Evolutionary conservation across 2,329 filamentous ascomycete genomes (phyloP), one percentile per base, ranked within the genome.

Genomic region (Pyrenophora teres): DNA sequence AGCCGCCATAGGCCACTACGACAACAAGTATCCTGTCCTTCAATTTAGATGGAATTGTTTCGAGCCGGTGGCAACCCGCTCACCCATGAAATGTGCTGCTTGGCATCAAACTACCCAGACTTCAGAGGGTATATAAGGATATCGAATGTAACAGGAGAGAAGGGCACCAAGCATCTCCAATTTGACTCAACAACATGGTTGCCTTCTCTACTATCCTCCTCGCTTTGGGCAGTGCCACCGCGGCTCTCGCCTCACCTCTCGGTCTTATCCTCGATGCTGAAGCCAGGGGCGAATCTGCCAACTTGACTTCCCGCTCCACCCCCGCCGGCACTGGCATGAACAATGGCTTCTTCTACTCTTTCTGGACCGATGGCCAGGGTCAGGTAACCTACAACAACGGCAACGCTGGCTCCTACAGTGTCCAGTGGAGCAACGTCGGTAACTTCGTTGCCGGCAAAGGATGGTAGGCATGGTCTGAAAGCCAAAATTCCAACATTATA

Each of bases 401-500:
- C 4, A 56, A 51, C 19, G 59, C 33, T n/a, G 49, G 49, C 12
- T 40, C 74, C 45, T 84, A 83, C 74, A 76, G 74, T 54, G 71
- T 79, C 7, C 68, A 52, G 3, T 85, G 82, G 82, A 60, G 41
- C 53, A 76, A 75, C 44, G 78, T 77, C 56, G 80, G 79, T 41
- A 82, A 84, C 73, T 81, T 83, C 40, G 81, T 83, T 19, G 80
- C 73, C 32, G 82, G 82, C 16, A 84, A 83, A 68, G 83, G 83
- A 40, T 84, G 82, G 81, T 50, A 56, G 13, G 27, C 16, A 30
- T n/a, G 19, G 16, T 12, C 8, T 16, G 10, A 10, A 30, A 16
- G 4, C 13, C 16, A 13, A 9, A 33, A 9, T 30, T 21, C 15
- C 36, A 4, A 23, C 19, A 21, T 15, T 13, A 12, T 12, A 15